Percentiles rank a stretch among this genome's conserved stretches.
phyloP scores from a whole-genome alignment of 1,139 yeast species.

The Hansenula lynferdii region DNA sequence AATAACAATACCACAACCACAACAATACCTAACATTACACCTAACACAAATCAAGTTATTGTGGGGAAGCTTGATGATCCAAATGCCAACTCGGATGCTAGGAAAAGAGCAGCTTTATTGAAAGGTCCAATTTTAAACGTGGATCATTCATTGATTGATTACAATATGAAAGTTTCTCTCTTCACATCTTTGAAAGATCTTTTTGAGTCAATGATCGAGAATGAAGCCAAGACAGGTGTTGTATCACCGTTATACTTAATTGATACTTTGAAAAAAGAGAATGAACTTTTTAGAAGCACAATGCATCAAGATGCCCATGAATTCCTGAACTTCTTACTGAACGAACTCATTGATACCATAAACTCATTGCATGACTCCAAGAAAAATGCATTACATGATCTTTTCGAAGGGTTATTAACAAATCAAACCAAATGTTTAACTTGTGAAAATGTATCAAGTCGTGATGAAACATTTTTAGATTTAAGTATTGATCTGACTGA shows the following conservation, averaged over 20 bases:
- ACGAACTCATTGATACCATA: constrained; percentile 72
- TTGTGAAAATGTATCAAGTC: constrained; percentile 81
- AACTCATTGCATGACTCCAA: constrained; percentile 16
- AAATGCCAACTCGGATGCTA: constrained; percentile 62
- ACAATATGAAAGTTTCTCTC: constrained; percentile 49
- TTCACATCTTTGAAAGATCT: constrained; percentile 78
- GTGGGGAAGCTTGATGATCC: constrained; percentile 46
- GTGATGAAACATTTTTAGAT: constrained; percentile 85
- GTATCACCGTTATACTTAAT: constrained; percentile 78
- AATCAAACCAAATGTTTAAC: constrained; percentile 87
- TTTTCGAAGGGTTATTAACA: constrained; percentile 82
- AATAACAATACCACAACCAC: neutral
- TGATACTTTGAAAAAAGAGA: constrained; percentile 71
- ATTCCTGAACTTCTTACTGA: constrained; percentile 80
- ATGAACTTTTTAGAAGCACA: constrained; percentile 77
- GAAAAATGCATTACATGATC: constrained; percentile 55
- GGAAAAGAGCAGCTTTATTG: constrained; percentile 75
- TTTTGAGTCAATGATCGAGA: constrained; percentile 79
- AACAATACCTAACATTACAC: constrained; percentile 32
- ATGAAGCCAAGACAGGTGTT: constrained; percentile 67
- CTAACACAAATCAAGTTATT: constrained; percentile 34
- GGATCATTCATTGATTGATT: constrained; percentile 55
- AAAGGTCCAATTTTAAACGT: constrained; percentile 83
- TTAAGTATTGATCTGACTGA: constrained; percentile 67
- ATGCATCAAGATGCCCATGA: constrained; percentile 99